Conservation (phyloP, 179 eudicot species). For the Spergularia azorica region DNA sequence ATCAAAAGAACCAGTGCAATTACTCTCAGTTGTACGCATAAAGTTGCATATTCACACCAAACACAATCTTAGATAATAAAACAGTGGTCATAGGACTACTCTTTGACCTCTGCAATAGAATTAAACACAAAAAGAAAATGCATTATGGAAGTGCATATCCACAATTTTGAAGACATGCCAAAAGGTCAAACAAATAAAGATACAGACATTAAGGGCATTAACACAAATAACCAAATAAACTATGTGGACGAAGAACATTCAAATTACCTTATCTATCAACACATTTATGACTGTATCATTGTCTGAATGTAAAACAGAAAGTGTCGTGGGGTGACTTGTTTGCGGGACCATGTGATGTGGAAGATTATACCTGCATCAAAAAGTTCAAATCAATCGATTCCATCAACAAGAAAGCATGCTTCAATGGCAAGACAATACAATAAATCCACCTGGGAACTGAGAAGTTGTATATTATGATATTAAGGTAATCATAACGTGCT, state of each 20-base stretch:
- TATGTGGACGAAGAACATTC: neutral
- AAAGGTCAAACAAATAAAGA: neutral
- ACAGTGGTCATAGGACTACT: neutral
- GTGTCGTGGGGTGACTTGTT: slow-evolving; percentile 73
- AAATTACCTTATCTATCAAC: slow-evolving; percentile 81
- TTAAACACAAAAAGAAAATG: neutral
- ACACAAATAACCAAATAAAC: slow-evolving; percentile 2
- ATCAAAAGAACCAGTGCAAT: slow-evolving; percentile 11
- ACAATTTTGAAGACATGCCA: neutral
- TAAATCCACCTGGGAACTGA: slow-evolving; percentile 61
- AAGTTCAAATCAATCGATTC: slow-evolving; percentile 12
- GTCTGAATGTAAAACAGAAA: slow-evolving; percentile 70
- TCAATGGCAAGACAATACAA: neutral
- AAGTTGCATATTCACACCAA: neutral
- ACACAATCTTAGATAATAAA: neutral
- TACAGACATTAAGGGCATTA: slow-evolving; percentile 5
- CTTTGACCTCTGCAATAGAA: neutral
- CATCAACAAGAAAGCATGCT: slow-evolving; percentile 2
- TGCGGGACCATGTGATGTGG: slow-evolving; percentile 76
- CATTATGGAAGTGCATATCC: neutral
- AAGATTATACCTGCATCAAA: slow-evolving; percentile 66
- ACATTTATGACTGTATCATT: slow-evolving; percentile 77
- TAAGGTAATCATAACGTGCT: slow-evolving; percentile 63
- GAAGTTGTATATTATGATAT: slow-evolving; percentile 79
- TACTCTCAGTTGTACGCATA: neutral